Evolutionary conservation across 139 green algal genomes (phyloP).

Genomic region (Auxenochlorella protothecoides): DNA sequence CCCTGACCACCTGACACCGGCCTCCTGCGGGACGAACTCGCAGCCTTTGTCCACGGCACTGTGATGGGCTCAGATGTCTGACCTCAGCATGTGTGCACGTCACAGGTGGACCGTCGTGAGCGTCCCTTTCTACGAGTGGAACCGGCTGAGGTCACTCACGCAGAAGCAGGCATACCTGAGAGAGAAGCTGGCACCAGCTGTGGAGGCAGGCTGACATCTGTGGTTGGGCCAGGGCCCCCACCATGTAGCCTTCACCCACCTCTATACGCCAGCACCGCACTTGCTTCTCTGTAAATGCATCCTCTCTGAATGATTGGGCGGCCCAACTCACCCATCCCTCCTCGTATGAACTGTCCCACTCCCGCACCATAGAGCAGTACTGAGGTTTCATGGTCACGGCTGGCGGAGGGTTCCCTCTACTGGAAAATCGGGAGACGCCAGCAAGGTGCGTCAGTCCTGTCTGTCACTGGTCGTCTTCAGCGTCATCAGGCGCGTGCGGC

Average conservation of each 20-base stretch:
- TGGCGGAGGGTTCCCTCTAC: not conserved
- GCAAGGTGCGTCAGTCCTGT: not conserved
- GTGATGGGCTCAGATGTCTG: too few species aligned
- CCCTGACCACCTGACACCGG: too few species aligned
- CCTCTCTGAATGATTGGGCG: not conserved
- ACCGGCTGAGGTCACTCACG: not conserved
- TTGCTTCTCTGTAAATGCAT: not conserved
- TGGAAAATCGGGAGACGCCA: not conserved
- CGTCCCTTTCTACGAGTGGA: slow-evolving; percentile 38
- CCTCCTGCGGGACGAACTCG: too few species aligned
- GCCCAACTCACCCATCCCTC: too few species aligned
- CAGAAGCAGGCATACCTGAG: slow-evolving; percentile 1
- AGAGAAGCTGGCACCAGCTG: not conserved
- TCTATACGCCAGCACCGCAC: not conserved
- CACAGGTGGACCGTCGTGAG: slow-evolving; percentile 41
- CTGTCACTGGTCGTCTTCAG: not conserved
- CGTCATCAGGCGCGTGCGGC: not conserved
- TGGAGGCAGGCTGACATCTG: not conserved
- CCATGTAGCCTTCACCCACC: not conserved
- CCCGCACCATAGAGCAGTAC: too few species aligned
- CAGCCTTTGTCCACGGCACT: too few species aligned
- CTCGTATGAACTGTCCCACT: too few species aligned
- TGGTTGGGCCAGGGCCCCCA: not conserved
- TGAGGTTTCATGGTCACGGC: too few species aligned
- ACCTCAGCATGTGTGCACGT: too few species aligned